Evolutionary conservation across 208 protist species (phyloP).

Genomic region (Trypanosoma scelopori): DNA sequence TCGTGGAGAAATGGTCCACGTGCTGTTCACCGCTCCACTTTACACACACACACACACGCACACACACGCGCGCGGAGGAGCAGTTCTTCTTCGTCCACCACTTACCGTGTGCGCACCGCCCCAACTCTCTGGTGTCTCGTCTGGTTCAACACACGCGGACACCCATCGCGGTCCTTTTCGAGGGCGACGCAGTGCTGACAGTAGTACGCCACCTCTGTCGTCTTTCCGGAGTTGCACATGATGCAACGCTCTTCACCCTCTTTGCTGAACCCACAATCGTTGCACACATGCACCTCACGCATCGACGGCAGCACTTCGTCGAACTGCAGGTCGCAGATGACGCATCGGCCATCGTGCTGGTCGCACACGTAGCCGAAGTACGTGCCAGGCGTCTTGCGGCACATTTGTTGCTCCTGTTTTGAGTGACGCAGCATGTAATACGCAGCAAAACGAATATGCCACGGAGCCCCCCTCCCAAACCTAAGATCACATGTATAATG

Average conservation of each 20-base stretch:
- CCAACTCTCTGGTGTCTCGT: slow-evolving; percentile 69
- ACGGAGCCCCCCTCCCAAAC: background rate
- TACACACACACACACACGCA: background rate
- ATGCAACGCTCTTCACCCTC: slow-evolving; percentile 84
- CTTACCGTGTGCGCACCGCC: slow-evolving; percentile 34
- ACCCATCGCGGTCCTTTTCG: slow-evolving; percentile 90
- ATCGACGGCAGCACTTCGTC: slow-evolving; percentile 74
- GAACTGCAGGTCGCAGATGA: slow-evolving; percentile 86
- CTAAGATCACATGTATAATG: background rate
- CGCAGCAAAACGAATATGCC: background rate
- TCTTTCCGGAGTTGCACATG: slow-evolving; percentile 65
- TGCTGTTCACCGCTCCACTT: no score
- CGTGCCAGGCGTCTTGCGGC: slow-evolving; percentile 77
- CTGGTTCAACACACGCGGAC: slow-evolving; percentile 81
- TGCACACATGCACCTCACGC: slow-evolving; percentile 81
- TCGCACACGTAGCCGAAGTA: slow-evolving; percentile 78
- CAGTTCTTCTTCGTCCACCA: no score
- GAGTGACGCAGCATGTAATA: slow-evolving; percentile 85
- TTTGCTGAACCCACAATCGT: slow-evolving; percentile 79
- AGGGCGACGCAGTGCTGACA: slow-evolving; percentile 82
- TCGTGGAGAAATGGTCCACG: no score
- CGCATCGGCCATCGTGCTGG: slow-evolving; percentile 87
- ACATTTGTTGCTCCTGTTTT: slow-evolving; percentile 85
- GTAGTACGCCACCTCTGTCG: slow-evolving; percentile 87
- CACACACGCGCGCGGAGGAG: no score